A percentile compares a stretch with the other conserved stretches of the same genome.
These are phyloP conservation scores for Tolypocladium ovalisporum DNA, from an alignment of 2,329 filamentous ascomycete genomes.

Conservation along the genomic window DNA sequence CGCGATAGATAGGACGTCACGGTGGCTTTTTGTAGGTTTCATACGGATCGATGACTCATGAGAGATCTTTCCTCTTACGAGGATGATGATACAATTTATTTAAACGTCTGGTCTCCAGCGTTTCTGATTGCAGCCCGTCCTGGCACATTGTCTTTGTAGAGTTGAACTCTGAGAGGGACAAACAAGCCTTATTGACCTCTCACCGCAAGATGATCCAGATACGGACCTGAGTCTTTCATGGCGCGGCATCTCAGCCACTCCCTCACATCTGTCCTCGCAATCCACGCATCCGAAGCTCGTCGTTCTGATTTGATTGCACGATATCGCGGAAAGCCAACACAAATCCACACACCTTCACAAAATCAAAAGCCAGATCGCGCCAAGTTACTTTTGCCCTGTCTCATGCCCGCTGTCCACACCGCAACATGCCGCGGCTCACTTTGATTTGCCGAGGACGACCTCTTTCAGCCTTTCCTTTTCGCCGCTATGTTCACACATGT, in stretches of 20 bases:
- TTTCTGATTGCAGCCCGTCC: neutral
- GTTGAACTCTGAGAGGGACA: neutral
- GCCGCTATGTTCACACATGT: constrained; percentile 53
- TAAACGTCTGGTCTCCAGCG: neutral
- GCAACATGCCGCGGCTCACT: neutral
- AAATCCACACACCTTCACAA: neutral
- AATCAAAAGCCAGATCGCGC: neutral
- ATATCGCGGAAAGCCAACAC: neutral
- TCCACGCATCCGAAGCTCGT: no score
- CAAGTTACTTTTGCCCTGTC: neutral
- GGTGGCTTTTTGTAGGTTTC: neutral
- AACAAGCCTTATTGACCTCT: neutral
- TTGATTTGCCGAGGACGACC: constrained; percentile 26
- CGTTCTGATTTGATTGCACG: neutral
- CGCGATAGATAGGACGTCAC: neutral
- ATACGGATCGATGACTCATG: neutral
- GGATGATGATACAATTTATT: neutral
- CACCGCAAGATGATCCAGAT: neutral
- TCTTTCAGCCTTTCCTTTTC: constrained; percentile 42
- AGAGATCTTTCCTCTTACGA: neutral
- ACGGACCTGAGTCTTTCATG: neutral
- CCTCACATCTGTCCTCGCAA: neutral
- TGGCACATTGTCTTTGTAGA: neutral
- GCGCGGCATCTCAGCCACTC: neutral
- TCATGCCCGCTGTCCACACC: neutral